Percentiles rank a stretch among this genome's conserved stretches.
Conservation (phyloP, 768 basidiomycete species). For the Sistotremastrum niveocremeum region DNA sequence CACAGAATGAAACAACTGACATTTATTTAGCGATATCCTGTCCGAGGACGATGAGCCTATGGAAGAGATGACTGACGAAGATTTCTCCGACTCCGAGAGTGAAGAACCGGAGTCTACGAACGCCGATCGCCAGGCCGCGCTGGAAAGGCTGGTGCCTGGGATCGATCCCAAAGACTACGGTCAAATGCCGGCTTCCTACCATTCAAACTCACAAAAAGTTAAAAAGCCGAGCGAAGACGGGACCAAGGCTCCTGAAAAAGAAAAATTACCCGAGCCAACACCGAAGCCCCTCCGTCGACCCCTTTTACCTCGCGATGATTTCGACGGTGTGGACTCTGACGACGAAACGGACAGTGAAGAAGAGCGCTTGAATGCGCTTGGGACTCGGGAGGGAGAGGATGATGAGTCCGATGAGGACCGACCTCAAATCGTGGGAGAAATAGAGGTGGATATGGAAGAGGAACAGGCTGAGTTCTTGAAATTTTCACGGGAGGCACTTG, state of each 20-base stretch:
- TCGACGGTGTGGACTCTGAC: slow-evolving; percentile 89
- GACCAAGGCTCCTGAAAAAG: slow-evolving; percentile 11
- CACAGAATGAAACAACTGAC: slow-evolving; percentile 1
- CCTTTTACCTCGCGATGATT: slow-evolving; percentile 68
- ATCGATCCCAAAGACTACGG: slow-evolving; percentile 82
- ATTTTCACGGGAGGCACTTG: slow-evolving; percentile 85
- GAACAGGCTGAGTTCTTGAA: slow-evolving; percentile 93
- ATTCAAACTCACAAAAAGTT: slow-evolving; percentile 56
- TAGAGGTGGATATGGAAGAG: slow-evolving; percentile 83
- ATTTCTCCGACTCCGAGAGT: slow-evolving; percentile 30
- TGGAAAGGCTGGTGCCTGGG: slow-evolving; percentile 72
- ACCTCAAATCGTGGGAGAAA: slow-evolving; percentile 72
- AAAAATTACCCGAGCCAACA: not conserved
- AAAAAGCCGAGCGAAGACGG: slow-evolving; percentile 30
- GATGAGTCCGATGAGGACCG: slow-evolving; percentile 63
- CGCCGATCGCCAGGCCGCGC: slow-evolving; percentile 42
- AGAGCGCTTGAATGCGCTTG: slow-evolving; percentile 12
- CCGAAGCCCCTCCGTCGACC: slow-evolving; percentile 55
- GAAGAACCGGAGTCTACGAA: slow-evolving; percentile 14
- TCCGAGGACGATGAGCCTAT: slow-evolving; percentile 53
- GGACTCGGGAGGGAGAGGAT: slow-evolving; percentile 25
- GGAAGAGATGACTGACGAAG: slow-evolving; percentile 25
- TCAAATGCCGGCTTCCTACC: slow-evolving; percentile 61
- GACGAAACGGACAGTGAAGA: slow-evolving; percentile 68
- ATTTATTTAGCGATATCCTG: slow-evolving; percentile 38